Base-by-base conservation (phyloP, 345 rosid species). In the Aquilaria malaccensis region DNA sequence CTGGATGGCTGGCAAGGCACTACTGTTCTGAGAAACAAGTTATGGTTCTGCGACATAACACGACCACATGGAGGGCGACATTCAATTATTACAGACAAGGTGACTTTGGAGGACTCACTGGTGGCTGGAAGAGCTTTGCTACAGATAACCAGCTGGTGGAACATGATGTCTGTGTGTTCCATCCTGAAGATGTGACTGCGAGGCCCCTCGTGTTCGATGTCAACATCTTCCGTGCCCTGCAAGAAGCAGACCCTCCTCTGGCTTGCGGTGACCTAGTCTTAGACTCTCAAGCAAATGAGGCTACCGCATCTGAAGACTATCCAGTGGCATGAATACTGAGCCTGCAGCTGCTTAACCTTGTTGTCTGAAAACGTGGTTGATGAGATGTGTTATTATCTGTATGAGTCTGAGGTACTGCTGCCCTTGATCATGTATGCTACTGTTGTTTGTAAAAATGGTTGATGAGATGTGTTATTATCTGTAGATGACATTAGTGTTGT, bases 71-170 rank as follows among this genome's bases (percentile, higher is more conserved):
- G 84, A 31, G 12, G 32, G 51, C 67, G 41, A 59, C 63, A 48
- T 67, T 55, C 32, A 55, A 57, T 47, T 68, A 67, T 55, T 62
- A 61, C 29, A 56, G 65, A 12, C 30, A 32, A 10, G 74, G 68
- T 2, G 57, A 59, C 12, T 55, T 48, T 22, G 90, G 85, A 66
- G 77, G 83, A 22, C 57, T 84, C 33, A 30, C 78, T 9, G 47
- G 62, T 52, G 90, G 87, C 12, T 81, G 86, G 90, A 81, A 45
- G 80, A 64, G 54, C 9, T 81, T 84, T 56, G 81, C 73, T 9
- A 7, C 43, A 7, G 86, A 79, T 10, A 84, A 80, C 79, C 68
- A 76, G 50, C 62, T 81, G 13, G 62, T 67, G 5, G 77, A 76
- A 67, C 68, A 54, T 64, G 90, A 81, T 56, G 85, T 67, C 7